Evolutionary conservation across 2,329 filamentous ascomycete genomes (phyloP).

Genomic region (Colletotrichum lupini): DNA sequence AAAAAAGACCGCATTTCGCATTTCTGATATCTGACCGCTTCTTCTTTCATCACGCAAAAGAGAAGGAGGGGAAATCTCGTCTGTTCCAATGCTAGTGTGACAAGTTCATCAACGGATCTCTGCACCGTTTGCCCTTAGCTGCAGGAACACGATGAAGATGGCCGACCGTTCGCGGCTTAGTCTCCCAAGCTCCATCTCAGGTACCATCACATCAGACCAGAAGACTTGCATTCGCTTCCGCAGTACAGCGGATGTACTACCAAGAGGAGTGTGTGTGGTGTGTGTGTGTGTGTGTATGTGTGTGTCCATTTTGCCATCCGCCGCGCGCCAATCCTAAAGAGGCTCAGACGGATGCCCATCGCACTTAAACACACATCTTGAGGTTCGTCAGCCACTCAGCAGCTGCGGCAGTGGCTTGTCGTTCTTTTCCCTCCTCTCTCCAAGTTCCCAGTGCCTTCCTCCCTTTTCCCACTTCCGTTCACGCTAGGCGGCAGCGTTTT

Average conservation of each 20-base stretch:
- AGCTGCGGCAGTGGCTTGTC: conserved; percentile 29
- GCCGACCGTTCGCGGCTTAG: not conserved
- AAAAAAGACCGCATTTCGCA: not conserved
- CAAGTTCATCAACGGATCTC: not conserved
- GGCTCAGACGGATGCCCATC: conserved; percentile 7
- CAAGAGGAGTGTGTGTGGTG: not conserved
- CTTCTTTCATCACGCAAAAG: not conserved
- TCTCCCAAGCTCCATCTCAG: not conserved
- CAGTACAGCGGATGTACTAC: not conserved
- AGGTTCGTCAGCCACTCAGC: conserved; percentile 17
- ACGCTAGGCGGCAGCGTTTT: not conserved
- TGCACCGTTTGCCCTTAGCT: not conserved
- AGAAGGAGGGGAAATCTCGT: not conserved
- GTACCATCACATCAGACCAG: not conserved
- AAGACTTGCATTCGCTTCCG: not conserved
- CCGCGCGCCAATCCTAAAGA: conserved; percentile 18
- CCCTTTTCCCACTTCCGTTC: not conserved
- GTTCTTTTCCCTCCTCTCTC: not conserved
- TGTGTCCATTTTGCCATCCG: not conserved
- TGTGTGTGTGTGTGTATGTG: not conserved
- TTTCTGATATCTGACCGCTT: not conserved
- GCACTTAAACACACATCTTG: not conserved
- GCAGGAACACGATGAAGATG: not conserved
- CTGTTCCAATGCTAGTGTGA: not conserved
- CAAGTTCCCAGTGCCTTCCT: not conserved